These are phyloP conservation scores for Penicillium sp. DNA, from an alignment of 2,329 filamentous ascomycete species.

Conservation along the genomic window DNA sequence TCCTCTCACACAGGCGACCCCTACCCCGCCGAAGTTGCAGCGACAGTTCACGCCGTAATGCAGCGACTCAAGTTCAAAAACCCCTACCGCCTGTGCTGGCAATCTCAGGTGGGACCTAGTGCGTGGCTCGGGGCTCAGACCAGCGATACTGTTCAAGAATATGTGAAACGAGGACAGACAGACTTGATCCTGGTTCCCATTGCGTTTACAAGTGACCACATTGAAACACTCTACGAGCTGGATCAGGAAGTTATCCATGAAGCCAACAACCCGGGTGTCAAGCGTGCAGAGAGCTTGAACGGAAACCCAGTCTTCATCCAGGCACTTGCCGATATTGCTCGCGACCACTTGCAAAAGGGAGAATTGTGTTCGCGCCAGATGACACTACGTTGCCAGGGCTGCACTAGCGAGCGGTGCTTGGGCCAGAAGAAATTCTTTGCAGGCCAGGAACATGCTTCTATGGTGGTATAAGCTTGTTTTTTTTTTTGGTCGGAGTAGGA, in stretches of 20 bases:
- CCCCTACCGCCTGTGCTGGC: conserved; percentile 93
- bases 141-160: conserved; percentile 78
- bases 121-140: conserved; percentile 97
- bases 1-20: conserved; percentile 64
- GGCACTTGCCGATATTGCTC: conserved; percentile 83
- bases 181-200: conserved; percentile 91
- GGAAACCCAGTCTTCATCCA: conserved; percentile 87
- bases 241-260: conserved; percentile 94
- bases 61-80: conserved; percentile 81
- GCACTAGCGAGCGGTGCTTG: conserved; percentile 81
- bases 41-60: conserved; percentile 97
- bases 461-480: conserved; percentile 29
- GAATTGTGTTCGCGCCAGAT: conserved; percentile 77
- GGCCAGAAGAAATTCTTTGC: conserved; percentile 68
- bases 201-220: conserved; percentile 98
- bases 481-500: neutral
- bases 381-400: conserved; percentile 87
- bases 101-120: conserved; percentile 93
- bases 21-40: conserved; percentile 92
- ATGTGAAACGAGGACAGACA: conserved; percentile 86
- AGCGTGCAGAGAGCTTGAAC: conserved; percentile 88
- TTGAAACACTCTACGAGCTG: conserved; percentile 92
- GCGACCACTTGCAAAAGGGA: conserved; percentile 70
- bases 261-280: conserved; percentile 71
- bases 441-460: conserved; percentile 34